Evolutionary conservation across 768 basidiomycete genomes (phyloP), one percentile per base, ranked within the genome.

Genomic region (Lentinula boryana): DNA sequence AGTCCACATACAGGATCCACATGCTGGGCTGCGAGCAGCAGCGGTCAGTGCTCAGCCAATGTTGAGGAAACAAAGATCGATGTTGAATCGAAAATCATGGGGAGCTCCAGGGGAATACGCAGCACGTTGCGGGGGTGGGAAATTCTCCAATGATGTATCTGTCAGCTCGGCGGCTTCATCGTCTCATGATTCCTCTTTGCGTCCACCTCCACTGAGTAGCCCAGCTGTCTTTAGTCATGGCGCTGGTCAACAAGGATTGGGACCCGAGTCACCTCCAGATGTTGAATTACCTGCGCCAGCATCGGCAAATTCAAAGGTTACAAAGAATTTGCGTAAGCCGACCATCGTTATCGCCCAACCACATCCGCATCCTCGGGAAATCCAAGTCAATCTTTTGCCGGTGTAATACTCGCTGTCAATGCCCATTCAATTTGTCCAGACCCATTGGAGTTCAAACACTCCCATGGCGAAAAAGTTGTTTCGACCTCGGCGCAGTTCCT

Each of bases 11-110:
- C 58, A 32, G 8, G 58, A 57, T 35, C 40, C 58, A 15, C 58
- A 59, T 38, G 58, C 58, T 50, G 58, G 41, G 21, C 32, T 59
- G 7, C 43, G 58, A 50, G 58, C 58, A n/a, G 58, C 58, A 38
- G 58, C 58, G 6, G 48, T 49, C 18, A 49, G 46, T 6, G 58
- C 58, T 31, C 44, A 31, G 15, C 41, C 58, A 7, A 46, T 43
- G 35, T 27, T 59, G 13, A 59, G 58, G 58, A 59, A 59, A 46
- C 23, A 59, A 50, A 59, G 48, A 46, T 59, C 58, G 13, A 59
- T 59, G 58, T n/a, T 59, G 33, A 59, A 50, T 21, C 58, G 58
- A 6, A 59, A 49, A 15, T 59, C 58, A 10, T 59, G 58, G 58
- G 44, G 58, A 18, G 41, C 58, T 40, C 53, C 53, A 36, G 53